Conservation (phyloP, 2,329 filamentous ascomycete genomes). For the Teratosphaeria destructans region DNA sequence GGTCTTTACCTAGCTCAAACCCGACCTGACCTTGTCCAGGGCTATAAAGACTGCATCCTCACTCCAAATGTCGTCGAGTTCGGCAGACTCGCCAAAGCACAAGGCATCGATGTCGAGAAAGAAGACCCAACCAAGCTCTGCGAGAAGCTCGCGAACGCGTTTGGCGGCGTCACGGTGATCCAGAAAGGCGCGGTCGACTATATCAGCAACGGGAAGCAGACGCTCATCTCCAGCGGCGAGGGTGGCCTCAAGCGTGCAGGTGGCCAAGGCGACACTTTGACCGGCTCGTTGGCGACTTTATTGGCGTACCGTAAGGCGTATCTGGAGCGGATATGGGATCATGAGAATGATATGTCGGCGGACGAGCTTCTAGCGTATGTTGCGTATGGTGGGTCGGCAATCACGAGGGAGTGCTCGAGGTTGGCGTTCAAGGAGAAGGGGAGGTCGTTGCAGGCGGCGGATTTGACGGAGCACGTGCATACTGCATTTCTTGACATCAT, state of each 20-base stretch:
- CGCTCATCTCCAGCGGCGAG: constrained; percentile 63
- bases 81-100: constrained; percentile 62
- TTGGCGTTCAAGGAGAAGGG: constrained; percentile 79
- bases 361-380: constrained; percentile 59
- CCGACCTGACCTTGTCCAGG: constrained; percentile 64
- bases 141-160: constrained; percentile 58
- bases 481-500: constrained; percentile 69
- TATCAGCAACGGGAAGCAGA: constrained; percentile 69
- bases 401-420: constrained; percentile 85
- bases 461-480: constrained; percentile 85
- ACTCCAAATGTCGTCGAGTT: constrained; percentile 97
- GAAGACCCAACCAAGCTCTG: constrained; percentile 50
- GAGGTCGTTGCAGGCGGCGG: constrained; percentile 80
- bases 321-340: constrained; percentile 67
- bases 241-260: constrained; percentile 85
- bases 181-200: constrained; percentile 79
- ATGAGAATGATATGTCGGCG: constrained; percentile 43
- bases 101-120: constrained; percentile 52
- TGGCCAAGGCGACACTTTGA: constrained; percentile 91
- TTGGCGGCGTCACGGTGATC: constrained; percentile 82
- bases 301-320: constrained; percentile 84
- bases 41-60: constrained; percentile 74
- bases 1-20: constrained; percentile 69
- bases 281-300: constrained; percentile 78
- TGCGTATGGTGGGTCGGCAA: constrained; percentile 74